Evolutionary conservation across 2,329 filamentous ascomycete genomes (phyloP), one percentile per base, ranked within the genome.

Genomic region (Anisogramma anomala): DNA sequence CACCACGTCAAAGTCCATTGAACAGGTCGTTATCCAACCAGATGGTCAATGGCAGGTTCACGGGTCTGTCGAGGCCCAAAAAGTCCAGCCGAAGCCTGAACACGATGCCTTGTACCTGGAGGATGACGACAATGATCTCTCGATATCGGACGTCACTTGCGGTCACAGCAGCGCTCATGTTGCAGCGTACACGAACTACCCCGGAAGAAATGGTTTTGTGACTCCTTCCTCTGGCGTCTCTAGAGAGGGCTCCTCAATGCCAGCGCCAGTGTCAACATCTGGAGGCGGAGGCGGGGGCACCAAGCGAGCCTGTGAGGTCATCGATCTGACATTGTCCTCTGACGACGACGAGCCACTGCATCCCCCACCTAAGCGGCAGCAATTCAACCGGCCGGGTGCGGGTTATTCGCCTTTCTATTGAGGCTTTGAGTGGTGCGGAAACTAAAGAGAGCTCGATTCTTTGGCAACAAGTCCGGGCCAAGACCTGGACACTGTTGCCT

Each of bases 1-100:
- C 42, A 78, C 74, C 25, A 94, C 89, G 0, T 63, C 79, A 0
- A 69, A 68, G 30, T 77, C 74, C 15, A 68, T 81, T 0, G 87
- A 95, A 42, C 84, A 94, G 51, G 87, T 96, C 19, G 88, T 81
- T 1, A 85, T 98, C 31, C 85, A 96, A 53, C 86, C 89, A 1
- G 73, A 87, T 49, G 91, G 89, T 3, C 68, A 71, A 50, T 98
- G 91, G 91, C 60, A 60, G 36, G 55, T 58, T 6, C 64, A 66
- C 32, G 54, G 53, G 8, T 50, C 54, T 3, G 61, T 63, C 26
- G 45, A 47, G 5, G 55, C 60, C 6, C 56, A 56, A 3, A 15
- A 30, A 35, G 39, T 50, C 8, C 44, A 46, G 11, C 42, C 50
- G 3, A 53, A 57, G 27, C 51, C 57, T 4, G 55, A 49, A 39